Evolutionary conservation across 2,329 filamentous ascomycete genomes (phyloP), one percentile per base, ranked within the genome.

Genomic region (Grosmannia huntii): DNA sequence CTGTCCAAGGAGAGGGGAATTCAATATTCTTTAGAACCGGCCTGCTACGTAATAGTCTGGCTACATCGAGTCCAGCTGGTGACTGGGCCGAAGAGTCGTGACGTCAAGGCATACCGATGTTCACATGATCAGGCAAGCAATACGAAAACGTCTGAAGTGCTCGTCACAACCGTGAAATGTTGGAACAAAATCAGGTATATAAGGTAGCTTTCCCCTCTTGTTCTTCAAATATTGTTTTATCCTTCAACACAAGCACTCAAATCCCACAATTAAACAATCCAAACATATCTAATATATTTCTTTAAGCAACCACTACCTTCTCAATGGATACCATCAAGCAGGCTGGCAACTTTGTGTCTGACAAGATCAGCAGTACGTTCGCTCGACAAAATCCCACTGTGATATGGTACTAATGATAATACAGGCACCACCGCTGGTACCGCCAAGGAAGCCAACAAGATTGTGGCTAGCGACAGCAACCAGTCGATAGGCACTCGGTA

Each of bases 371-470:
- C 68, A 72, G 77, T 67, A 66, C 7, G 59, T 55, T 12, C 11
- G 46, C 33, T 5, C 27, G 11, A 2, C 1, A 44, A 25, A 3
- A 27, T 12, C 10, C 11, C 11, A 28, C 28, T 19, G 9, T 12
- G 25, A 6, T 10, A 10, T 6, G 11, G 7, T n/a, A 21, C 53
- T 55, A 23, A 62, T 49, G 9, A 1, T 25, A 2, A 58, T 16
- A 3, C 16, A 63, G 68, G 72, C 60, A 70, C 75, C 58, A 71
- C 74, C 65, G 44, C 59, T 52, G 56, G 51, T 41, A 74, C 77
- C 62, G 76, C 73, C 69, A 81, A 82, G 77, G 78, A 82, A 73
- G 74, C 72, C 75, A 82, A 83, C 78, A 82, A 83, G 78, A 68
- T 71, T 48, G 68, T 75, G 66, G 80, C 80, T 68, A 82, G 83